Percentiles rank a stretch among this genome's conserved stretches.
These are phyloP conservation scores for Galeopsis tetrahit DNA, from an alignment of 257 asterid genomes.

Conservation along the genomic window DNA sequence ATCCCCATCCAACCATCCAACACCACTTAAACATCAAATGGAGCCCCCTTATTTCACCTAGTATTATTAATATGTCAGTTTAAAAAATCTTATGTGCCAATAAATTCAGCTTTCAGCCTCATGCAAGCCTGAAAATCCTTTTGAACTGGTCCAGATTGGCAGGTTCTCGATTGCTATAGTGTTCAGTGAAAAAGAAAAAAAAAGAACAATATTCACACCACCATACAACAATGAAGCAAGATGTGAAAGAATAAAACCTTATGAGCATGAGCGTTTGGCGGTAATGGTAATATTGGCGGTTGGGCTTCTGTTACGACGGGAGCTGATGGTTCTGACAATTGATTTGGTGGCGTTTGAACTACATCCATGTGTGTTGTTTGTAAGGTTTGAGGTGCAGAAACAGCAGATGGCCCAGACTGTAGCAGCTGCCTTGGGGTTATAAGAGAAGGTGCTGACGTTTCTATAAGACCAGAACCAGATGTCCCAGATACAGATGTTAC, in stretches of 20 bases:
- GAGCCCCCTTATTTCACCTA: background rate
- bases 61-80: background rate
- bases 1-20: background rate
- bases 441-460: slow-evolving; percentile 62
- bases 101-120: slow-evolving; percentile 9
- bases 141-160: background rate
- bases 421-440: slow-evolving; percentile 90
- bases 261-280: slow-evolving; percentile 60
- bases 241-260: slow-evolving; percentile 51
- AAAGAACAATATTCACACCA: background rate
- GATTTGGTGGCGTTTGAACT: slow-evolving; percentile 65
- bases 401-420: slow-evolving; percentile 61
- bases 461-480: slow-evolving; percentile 50
- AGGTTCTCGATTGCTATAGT: background rate
- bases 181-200: background rate
- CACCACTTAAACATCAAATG: background rate
- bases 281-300: slow-evolving; percentile 88
- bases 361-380: slow-evolving; percentile 82
- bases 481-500: slow-evolving; percentile 46
- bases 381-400: slow-evolving; percentile 51
- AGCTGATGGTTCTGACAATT: slow-evolving; percentile 52
- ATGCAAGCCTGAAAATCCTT: background rate
- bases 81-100: background rate
- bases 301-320: slow-evolving; percentile 65
- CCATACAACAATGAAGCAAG: background rate